Conservation (phyloP, 2,329 filamentous ascomycete genomes). For the Elsinoe fawcettii region DNA sequence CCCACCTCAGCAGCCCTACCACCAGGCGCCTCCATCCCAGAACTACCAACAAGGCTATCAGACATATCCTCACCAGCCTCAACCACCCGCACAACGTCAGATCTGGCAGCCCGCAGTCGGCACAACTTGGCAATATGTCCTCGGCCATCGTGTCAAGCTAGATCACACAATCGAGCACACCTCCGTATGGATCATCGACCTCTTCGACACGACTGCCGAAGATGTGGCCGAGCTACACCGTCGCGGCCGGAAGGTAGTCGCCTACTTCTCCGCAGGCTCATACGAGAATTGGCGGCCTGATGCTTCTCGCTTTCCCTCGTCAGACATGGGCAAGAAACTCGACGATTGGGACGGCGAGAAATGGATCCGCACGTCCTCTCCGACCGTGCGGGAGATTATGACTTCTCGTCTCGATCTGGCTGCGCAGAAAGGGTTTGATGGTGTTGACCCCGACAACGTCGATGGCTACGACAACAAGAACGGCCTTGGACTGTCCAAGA, state of each 20-base stretch:
- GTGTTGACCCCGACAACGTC: slow-evolving; percentile 29
- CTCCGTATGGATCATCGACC: slow-evolving; percentile 54
- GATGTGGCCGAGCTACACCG: slow-evolving; percentile 43
- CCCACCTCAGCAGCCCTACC: not conserved
- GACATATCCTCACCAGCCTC: not conserved
- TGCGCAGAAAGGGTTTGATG: slow-evolving; percentile 33
- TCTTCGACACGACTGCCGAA: slow-evolving; percentile 46
- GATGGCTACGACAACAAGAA: slow-evolving; percentile 45
- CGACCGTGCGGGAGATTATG: slow-evolving; percentile 58
- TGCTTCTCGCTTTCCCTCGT: slow-evolving; percentile 43
- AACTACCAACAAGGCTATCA: not conserved
- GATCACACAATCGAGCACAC: slow-evolving; percentile 35
- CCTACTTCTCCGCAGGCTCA: slow-evolving; percentile 67
- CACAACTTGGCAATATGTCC: slow-evolving; percentile 46
- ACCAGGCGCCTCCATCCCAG: not conserved
- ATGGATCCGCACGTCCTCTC: slow-evolving; percentile 57
- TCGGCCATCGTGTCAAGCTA: slow-evolving; percentile 30
- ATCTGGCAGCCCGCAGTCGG: slow-evolving; percentile 8
- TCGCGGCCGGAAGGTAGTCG: slow-evolving; percentile 55
- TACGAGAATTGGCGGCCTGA: slow-evolving; percentile 55
- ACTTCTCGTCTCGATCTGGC: slow-evolving; percentile 51
- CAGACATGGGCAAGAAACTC: slow-evolving; percentile 52
- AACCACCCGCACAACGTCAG: not conserved
- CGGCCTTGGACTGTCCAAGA: slow-evolving; percentile 49
- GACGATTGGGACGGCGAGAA: slow-evolving; percentile 59